These are phyloP conservation scores for Aspergillus mulundensis DNA, from an alignment of 495 filamentous ascomycete species.

Conservation along the genomic window DNA sequence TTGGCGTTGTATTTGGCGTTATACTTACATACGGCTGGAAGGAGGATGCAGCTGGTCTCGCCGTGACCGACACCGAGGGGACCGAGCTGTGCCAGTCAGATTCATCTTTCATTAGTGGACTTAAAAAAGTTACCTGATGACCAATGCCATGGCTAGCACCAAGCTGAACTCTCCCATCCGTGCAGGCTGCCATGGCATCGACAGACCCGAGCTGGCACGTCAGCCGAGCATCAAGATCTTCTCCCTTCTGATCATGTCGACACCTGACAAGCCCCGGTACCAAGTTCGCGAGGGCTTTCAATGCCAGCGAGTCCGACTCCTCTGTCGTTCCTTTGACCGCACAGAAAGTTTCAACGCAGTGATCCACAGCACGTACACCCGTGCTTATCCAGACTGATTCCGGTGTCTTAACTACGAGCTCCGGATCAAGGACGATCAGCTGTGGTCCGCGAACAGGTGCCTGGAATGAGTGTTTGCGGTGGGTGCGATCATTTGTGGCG, in stretches of 20 bases:
- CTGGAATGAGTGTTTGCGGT: constrained; percentile 51
- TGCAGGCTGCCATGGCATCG: constrained; percentile 52
- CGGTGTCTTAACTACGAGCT: constrained; percentile 49
- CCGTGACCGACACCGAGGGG: constrained; percentile 62
- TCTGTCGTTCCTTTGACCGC: constrained; percentile 34
- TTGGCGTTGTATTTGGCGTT: constrained; percentile 51
- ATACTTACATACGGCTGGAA: constrained; percentile 58
- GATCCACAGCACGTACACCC: constrained; percentile 60
- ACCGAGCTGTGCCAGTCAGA: constrained; percentile 51
- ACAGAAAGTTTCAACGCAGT: constrained; percentile 59
- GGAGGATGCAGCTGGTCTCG: constrained; percentile 61
- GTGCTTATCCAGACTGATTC: constrained; percentile 57
- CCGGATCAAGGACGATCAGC: constrained; percentile 58
- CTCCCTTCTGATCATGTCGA: constrained; percentile 31
- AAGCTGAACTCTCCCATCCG: constrained; percentile 36
- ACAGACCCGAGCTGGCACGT: constrained; percentile 52
- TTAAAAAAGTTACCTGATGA: constrained; percentile 32
- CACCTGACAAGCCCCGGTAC: constrained; percentile 50
- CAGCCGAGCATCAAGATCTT: constrained; percentile 46
- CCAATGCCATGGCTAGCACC: constrained; percentile 65
- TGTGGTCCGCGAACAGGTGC: constrained; percentile 43
- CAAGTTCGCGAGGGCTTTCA: constrained; percentile 43
- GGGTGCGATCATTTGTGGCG: constrained; percentile 49
- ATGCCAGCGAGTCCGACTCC: constrained; percentile 37
- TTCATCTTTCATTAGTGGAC: no score